Evolutionary conservation across 805 yeast genomes (phyloP).

Genomic region (Sugiyamaella mastotermitis): DNA sequence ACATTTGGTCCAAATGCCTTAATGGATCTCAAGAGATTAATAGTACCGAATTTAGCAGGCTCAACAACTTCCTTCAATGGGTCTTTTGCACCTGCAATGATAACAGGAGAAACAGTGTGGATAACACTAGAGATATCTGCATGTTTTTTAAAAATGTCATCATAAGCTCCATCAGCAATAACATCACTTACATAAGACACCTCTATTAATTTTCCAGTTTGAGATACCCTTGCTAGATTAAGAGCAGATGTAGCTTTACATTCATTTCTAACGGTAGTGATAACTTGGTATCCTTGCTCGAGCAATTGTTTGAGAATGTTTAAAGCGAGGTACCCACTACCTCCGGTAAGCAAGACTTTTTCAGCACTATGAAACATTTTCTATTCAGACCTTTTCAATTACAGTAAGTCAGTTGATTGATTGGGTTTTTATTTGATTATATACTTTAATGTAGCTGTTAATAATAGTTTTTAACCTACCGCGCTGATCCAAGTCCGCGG

Average conservation of each 20-base stretch:
- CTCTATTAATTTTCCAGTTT: slow-evolving; percentile 14
- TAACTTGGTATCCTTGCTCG: slow-evolving; percentile 36
- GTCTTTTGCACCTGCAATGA: slow-evolving; percentile 32
- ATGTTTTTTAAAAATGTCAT: slow-evolving; percentile 37
- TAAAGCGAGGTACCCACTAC: slow-evolving; percentile 21
- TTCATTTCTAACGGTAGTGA: slow-evolving; percentile 43
- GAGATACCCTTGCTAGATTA: background rate
- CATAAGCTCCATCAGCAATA: slow-evolving; percentile 40
- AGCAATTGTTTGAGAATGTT: slow-evolving; percentile 28
- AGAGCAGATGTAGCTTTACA: slow-evolving; percentile 33
- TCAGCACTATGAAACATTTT: too few species aligned
- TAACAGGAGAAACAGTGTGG: slow-evolving; percentile 38
- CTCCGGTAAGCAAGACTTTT: too few species aligned
- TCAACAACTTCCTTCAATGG: slow-evolving; percentile 35
- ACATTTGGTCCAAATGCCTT: slow-evolving; percentile 36
- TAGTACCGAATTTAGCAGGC: slow-evolving; percentile 47
- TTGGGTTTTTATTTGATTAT: too few species aligned
- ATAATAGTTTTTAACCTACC: too few species aligned
- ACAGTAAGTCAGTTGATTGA: too few species aligned
- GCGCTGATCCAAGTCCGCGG: too few species aligned
- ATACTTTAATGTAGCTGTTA: too few species aligned
- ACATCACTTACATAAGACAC: slow-evolving; percentile 29
- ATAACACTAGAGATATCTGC: slow-evolving; percentile 31
- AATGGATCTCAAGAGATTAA: slow-evolving; percentile 37
- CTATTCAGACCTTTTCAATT: too few species aligned